These are phyloP conservation scores for Rhynchosporium graminicola DNA, from an alignment of 2,329 filamentous ascomycete species.

Conservation along the genomic window DNA sequence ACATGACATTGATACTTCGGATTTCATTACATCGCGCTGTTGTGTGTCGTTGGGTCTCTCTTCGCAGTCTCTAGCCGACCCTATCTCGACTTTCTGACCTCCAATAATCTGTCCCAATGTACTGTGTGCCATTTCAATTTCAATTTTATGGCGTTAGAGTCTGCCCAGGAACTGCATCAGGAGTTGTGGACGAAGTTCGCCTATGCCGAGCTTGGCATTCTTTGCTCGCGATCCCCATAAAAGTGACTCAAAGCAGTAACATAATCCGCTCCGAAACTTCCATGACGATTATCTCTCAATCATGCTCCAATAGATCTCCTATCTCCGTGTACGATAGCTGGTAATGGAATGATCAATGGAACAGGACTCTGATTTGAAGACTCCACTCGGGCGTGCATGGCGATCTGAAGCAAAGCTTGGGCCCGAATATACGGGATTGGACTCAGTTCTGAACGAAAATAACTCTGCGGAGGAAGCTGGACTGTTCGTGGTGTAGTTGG, in stretches of 20 bases:
- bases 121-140: no score
- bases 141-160: not conserved
- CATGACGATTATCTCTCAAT: constrained; percentile 1
- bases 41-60: no score
- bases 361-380: not conserved
- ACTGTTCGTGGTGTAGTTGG: not conserved
- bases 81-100: no score
- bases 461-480: not conserved
- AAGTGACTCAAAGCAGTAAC: not conserved
- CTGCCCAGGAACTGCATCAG: not conserved
- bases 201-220: not conserved
- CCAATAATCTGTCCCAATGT: no score
- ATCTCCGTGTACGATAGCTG: not conserved
- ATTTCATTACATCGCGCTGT: no score
- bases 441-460: not conserved
- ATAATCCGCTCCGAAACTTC: not conserved
- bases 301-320: constrained; percentile 1
- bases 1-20: no score
- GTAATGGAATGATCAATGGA: not conserved
- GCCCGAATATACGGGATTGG: not conserved
- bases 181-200: not conserved
- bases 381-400: not conserved
- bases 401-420: not conserved
- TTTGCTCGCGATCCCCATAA: constrained; percentile 3
- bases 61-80: no score